phyloP scores from a whole-genome alignment of 2,329 filamentous ascomycete species.

The Lasiodiplodia theobromae region DNA sequence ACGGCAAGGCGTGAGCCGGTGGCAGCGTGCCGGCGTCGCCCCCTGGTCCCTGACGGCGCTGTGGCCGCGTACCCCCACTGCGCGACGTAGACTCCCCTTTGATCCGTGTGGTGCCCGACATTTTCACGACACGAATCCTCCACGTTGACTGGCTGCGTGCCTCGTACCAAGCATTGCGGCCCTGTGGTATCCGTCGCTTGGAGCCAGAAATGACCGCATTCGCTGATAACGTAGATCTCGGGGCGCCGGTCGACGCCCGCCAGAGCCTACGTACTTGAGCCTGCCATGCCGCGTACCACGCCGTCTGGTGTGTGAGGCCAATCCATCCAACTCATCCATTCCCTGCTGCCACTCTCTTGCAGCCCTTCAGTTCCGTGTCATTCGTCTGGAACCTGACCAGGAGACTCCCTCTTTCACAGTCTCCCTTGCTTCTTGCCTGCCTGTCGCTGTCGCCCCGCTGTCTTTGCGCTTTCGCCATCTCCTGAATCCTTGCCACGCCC shows the following conservation, averaged over 20 bases:
- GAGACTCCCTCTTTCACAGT: constrained; percentile 24
- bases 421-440: constrained; percentile 19
- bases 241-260: constrained; percentile 13
- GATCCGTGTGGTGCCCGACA: constrained; percentile 22
- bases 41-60: not conserved
- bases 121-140: constrained; percentile 23
- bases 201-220: constrained; percentile 30
- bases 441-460: not conserved
- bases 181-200: constrained; percentile 25
- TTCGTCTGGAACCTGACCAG: constrained; percentile 10
- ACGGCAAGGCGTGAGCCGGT: constrained; percentile 23
- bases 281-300: constrained; percentile 14
- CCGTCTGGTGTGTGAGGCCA: constrained; percentile 19
- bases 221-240: constrained; percentile 29
- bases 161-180: constrained; percentile 27
- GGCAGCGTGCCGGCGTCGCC: constrained; percentile 8
- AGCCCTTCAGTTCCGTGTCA: constrained; percentile 9
- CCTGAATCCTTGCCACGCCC: constrained; percentile 23
- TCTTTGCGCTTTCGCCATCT: not conserved
- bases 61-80: constrained; percentile 24
- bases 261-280: constrained; percentile 27
- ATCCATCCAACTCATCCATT: constrained; percentile 11
- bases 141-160: constrained; percentile 11
- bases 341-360: constrained; percentile 21
- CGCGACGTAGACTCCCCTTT: constrained; percentile 1